Evolutionary conservation across 495 filamentous ascomycete species (phyloP).

Genomic region (Parathielavia hyrcaniae): DNA sequence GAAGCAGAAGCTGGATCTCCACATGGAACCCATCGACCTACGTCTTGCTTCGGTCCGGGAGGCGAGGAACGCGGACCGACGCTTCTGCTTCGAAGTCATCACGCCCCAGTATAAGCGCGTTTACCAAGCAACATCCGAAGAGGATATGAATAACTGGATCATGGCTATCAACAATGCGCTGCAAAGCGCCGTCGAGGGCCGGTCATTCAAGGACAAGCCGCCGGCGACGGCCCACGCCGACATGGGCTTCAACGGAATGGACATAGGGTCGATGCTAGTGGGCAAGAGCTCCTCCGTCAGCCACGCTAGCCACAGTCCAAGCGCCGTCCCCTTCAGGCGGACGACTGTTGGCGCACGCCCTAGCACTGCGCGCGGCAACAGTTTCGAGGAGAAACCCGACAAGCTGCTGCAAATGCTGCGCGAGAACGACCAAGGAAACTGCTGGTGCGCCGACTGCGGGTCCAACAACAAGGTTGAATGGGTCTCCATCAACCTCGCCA

Average conservation of each 20-base stretch:
- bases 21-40: conserved; percentile 97
- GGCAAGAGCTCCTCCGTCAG: conserved; percentile 83
- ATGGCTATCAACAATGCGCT: conserved; percentile 93
- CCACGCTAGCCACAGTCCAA: conserved; percentile 42
- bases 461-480: conserved; percentile 90
- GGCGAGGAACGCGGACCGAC: conserved; percentile 84
- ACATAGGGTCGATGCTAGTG: conserved; percentile 85
- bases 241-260: conserved; percentile 55
- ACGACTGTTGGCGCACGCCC: conserved; percentile 85
- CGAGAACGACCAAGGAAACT: conserved; percentile 87
- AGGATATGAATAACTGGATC: conserved; percentile 98
- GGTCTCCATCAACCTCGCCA: conserved; percentile 97
- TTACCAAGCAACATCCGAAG: conserved; percentile 95
- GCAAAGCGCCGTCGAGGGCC: conserved; percentile 88
- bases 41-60: conserved; percentile 95
- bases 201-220: conserved; percentile 49
- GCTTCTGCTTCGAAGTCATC: conserved; percentile 98
- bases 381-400: conserved; percentile 69
- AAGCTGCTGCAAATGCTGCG: conserved; percentile 81
- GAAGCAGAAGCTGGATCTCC: conserved; percentile 93
- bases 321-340: conserved; percentile 60
- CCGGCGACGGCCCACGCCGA: conserved; percentile 41
- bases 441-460: conserved; percentile 91
- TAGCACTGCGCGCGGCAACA: conserved; percentile 60
- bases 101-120: conserved; percentile 95